Evolutionary conservation across 2,329 filamentous ascomycete species (phyloP).

Genomic region (Pyricularia grisea): DNA sequence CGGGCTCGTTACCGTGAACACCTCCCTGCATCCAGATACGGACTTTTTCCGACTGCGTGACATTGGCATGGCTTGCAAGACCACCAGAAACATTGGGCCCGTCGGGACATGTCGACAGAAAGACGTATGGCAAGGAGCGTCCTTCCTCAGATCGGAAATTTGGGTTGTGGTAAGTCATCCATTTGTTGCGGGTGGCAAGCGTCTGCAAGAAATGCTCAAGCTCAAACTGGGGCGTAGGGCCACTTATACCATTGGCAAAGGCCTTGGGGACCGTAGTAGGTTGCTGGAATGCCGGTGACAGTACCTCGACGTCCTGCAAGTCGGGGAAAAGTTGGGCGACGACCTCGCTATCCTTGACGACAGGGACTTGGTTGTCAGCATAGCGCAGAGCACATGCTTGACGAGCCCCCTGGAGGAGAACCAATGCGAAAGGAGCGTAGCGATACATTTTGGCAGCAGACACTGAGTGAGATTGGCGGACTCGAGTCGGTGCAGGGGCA

Average conservation of each 20-base stretch:
- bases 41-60: background rate
- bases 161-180: background rate
- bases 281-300: background rate
- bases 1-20: slow-evolving; percentile 4
- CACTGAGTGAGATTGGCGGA: too few relatives aligned
- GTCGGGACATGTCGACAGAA: background rate
- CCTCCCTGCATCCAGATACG: slow-evolving; percentile 1
- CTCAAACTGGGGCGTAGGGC: background rate
- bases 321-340: background rate
- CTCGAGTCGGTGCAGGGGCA: background rate
- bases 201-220: slow-evolving; percentile 1
- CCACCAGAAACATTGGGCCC: too few relatives aligned
- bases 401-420: background rate
- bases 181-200: background rate
- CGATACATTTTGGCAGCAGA: background rate
- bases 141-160: slow-evolving; percentile 3
- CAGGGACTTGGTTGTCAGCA: background rate
- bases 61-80: background rate
- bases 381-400: background rate
- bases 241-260: background rate
- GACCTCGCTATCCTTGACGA: background rate
- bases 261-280: background rate
- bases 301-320: background rate
- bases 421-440: background rate
- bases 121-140: background rate